Evolutionary conservation across 2,329 filamentous ascomycete species (phyloP).

Genomic region (Aspergillus glaucus): DNA sequence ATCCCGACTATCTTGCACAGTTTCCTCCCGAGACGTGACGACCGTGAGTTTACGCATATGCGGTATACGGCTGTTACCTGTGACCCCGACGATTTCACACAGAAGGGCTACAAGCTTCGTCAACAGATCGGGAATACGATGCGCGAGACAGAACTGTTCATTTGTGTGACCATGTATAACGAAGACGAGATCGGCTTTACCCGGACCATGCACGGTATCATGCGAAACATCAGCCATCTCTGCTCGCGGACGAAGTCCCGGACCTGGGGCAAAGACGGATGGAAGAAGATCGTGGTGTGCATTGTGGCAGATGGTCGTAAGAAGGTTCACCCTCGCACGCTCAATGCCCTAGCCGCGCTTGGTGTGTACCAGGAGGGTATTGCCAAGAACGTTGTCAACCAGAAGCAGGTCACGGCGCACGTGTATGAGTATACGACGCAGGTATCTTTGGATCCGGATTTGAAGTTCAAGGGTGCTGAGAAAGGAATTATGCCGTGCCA

Average conservation of each 20-base stretch:
- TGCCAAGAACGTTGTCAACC: slow-evolving; percentile 96
- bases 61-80: slow-evolving; percentile 98
- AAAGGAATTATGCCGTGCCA: slow-evolving; percentile 98
- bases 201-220: slow-evolving; percentile 95
- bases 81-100: slow-evolving; percentile 88
- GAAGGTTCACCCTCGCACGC: slow-evolving; percentile 85
- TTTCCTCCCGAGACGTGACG: slow-evolving; percentile 86
- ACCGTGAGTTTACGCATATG: slow-evolving; percentile 97
- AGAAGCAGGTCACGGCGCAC: slow-evolving; percentile 89
- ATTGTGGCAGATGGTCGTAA: slow-evolving; percentile 91
- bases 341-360: slow-evolving; percentile 92
- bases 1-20: slow-evolving; percentile 98
- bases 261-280: slow-evolving; percentile 94
- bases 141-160: slow-evolving; percentile 90
- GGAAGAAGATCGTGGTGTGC: slow-evolving; percentile 98
- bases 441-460: slow-evolving; percentile 86
- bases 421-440: slow-evolving; percentile 99
- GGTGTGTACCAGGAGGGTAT: slow-evolving; percentile 98
- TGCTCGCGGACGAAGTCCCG: slow-evolving; percentile 86
- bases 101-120: slow-evolving; percentile 82
- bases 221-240: slow-evolving; percentile 97
- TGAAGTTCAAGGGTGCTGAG: slow-evolving; percentile 98
- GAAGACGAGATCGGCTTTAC: slow-evolving; percentile 96
- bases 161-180: slow-evolving; percentile 98
- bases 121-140: slow-evolving; percentile 79